Evolutionary conservation across 2,329 filamentous ascomycete genomes (phyloP).

Genomic region (Plectosphaerella sp.): DNA sequence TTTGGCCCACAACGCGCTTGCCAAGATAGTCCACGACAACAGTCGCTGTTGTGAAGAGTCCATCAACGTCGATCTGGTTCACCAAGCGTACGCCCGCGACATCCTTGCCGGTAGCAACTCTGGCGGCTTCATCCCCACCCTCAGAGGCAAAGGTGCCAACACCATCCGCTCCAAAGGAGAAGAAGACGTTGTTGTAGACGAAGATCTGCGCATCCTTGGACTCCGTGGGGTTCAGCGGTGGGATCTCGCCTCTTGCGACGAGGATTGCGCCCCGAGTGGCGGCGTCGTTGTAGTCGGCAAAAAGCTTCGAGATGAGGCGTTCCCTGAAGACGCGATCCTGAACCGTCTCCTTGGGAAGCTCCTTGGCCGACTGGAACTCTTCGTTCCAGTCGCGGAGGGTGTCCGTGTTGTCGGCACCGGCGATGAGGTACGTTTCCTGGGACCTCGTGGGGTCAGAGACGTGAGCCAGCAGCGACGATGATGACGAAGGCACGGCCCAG

Average conservation of each 20-base stretch:
- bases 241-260: slow-evolving; percentile 87
- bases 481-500: slow-evolving; percentile 76
- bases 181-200: slow-evolving; percentile 99
- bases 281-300: slow-evolving; percentile 96
- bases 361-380: slow-evolving; percentile 94
- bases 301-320: slow-evolving; percentile 88
- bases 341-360: slow-evolving; percentile 88
- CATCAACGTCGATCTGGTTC: slow-evolving; percentile 94
- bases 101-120: slow-evolving; percentile 94
- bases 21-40: slow-evolving; percentile 96
- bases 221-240: slow-evolving; percentile 92
- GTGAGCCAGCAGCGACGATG: slow-evolving; percentile 63
- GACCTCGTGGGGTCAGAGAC: slow-evolving; percentile 80
- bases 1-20: slow-evolving; percentile 95
- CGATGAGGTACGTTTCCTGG: slow-evolving; percentile 87
- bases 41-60: slow-evolving; percentile 91
- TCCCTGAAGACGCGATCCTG: slow-evolving; percentile 96
- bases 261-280: slow-evolving; percentile 87
- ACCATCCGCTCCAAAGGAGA: slow-evolving; percentile 95
- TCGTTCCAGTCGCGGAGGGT: slow-evolving; percentile 98
- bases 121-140: slow-evolving; percentile 92
- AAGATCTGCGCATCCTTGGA: slow-evolving; percentile 92
- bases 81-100: slow-evolving; percentile 90
- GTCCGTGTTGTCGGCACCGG: slow-evolving; percentile 89
- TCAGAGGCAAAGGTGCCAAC: slow-evolving; percentile 96